A percentile compares a stretch with the other conserved stretches of the same genome.
Conservation (phyloP, 495 filamentous ascomycete species). For the Xylona heveae region DNA sequence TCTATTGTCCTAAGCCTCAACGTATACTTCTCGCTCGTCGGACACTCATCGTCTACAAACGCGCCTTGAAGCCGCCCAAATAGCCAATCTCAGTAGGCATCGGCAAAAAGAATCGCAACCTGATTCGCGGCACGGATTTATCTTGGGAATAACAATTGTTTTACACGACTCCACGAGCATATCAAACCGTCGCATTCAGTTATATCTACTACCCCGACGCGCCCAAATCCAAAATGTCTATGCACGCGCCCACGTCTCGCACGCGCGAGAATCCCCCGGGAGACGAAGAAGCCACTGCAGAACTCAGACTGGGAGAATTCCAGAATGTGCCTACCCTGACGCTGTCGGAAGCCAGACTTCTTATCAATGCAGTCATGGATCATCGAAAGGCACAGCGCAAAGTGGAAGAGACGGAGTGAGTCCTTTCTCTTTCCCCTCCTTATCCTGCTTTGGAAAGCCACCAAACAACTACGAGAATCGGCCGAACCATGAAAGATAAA, state of each 20-base stretch:
- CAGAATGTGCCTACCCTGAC: conserved; percentile 70
- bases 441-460: no score
- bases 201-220: conserved; percentile 7
- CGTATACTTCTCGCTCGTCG: no score
- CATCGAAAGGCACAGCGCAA: conserved; percentile 44
- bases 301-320: conserved; percentile 80
- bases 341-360: conserved; percentile 71
- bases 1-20: no score
- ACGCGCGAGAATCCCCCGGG: conserved; percentile 49
- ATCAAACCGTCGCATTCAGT: conserved; percentile 4
- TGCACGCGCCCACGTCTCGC: conserved; percentile 39
- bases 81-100: no score
- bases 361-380: conserved; percentile 70
- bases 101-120: no score
- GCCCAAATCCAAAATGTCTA: conserved; percentile 1
- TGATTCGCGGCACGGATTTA: no score
- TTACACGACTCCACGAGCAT: conserved; percentile 5
- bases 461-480: no score
- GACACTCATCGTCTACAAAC: no score
- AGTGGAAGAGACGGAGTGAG: conserved; percentile 43
- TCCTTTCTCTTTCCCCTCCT: no score
- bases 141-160: no score
- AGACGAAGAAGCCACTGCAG: conserved; percentile 70
- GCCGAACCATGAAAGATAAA: no score
- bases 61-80: no score